phyloP scores from a whole-genome alignment of 2,329 filamentous ascomycete genomes.

The Rhinocladiella mackenziei region DNA sequence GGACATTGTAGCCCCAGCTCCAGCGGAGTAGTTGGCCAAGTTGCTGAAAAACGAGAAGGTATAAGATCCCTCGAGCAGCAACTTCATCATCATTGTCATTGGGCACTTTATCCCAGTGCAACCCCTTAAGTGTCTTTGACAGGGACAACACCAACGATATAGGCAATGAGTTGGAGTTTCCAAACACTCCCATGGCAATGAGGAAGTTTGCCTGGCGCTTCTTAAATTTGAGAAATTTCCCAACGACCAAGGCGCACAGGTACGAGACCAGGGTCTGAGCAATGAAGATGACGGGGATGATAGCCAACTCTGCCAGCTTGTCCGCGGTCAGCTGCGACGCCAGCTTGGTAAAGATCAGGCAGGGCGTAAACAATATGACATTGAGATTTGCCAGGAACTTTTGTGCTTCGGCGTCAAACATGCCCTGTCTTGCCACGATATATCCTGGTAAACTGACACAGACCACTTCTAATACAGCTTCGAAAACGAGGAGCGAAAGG shows the following conservation, averaged over 20 bases:
- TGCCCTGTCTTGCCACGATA: slow-evolving; percentile 80
- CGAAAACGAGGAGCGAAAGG: slow-evolving; percentile 79
- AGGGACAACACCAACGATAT: slow-evolving; percentile 94
- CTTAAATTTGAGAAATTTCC: slow-evolving; percentile 72
- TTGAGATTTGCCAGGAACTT: slow-evolving; percentile 97
- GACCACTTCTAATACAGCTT: slow-evolving; percentile 90
- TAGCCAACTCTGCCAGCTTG: slow-evolving; percentile 81
- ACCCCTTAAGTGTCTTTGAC: slow-evolving; percentile 81
- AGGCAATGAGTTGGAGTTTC: slow-evolving; percentile 95
- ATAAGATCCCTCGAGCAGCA: slow-evolving; percentile 86
- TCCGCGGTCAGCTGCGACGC: slow-evolving; percentile 89
- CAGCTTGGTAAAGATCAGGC: slow-evolving; percentile 95
- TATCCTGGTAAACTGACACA: slow-evolving; percentile 94
- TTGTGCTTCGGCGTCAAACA: slow-evolving; percentile 93
- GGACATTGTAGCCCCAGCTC: slow-evolving; percentile 96
- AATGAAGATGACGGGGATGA: slow-evolving; percentile 92
- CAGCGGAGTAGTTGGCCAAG: slow-evolving; percentile 90
- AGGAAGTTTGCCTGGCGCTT: slow-evolving; percentile 90
- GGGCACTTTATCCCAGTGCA: slow-evolving; percentile 89
- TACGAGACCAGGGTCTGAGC: slow-evolving; percentile 87
- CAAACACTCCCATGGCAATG: slow-evolving; percentile 94
- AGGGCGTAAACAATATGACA: slow-evolving; percentile 93
- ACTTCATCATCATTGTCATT: slow-evolving; percentile 96
- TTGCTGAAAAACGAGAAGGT: slow-evolving; percentile 95
- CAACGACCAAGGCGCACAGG: slow-evolving; percentile 65